Evolutionary conservation across 352 stramenopile genomes (phyloP), one percentile per base, ranked within the genome.

Genomic region (Thalassiosira hispida): DNA sequence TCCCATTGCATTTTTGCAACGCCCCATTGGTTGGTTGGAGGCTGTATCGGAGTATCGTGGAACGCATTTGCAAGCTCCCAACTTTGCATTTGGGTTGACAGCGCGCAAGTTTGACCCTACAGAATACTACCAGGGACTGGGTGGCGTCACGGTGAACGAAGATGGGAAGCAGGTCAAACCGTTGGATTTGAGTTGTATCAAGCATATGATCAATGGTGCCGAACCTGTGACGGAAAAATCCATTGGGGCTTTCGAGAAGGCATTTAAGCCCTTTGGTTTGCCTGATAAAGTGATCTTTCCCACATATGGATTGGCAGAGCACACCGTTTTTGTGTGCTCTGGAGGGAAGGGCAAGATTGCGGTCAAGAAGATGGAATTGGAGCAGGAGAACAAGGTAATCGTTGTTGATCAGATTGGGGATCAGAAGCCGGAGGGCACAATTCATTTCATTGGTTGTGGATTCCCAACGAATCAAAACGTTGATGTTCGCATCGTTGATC

Each of bases 271-370:
- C 5, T 97, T 95, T 78, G 95, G 96, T 11, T 85, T 99, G 0
- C 65, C 51, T 27, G 60, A 33, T 16, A 52, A 90, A 33, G 96
- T 98, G 3, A 95, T 99, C 65, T 97, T 96, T 71, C 97, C 97
- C 1, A 99, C 96, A 14, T 99, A 99, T 84, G 98, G 98, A n/a
- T 88, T 99, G n/a, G 98, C 98, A 8, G 98, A 99, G 87, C 96
- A 98, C 83, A 99, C 97, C 0, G 98, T 99, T 33, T 99, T 98
- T 84, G 97, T 99, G 59, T 98, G 95, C 61, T 96, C 96, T 16
- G 94, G 95, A 44, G 97, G 97, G 0, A 87, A 94, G 42, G 91
- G 97, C 78, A 89, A 90, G 11, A 63, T 99, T 16, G 93, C 71
- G 40, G 95, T 98, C 8, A 91, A 97, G 55, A 98, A 98, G 73